phyloP scores from a whole-genome alignment of 805 yeast genomes.

The Diddensiella santjacobensis region DNA sequence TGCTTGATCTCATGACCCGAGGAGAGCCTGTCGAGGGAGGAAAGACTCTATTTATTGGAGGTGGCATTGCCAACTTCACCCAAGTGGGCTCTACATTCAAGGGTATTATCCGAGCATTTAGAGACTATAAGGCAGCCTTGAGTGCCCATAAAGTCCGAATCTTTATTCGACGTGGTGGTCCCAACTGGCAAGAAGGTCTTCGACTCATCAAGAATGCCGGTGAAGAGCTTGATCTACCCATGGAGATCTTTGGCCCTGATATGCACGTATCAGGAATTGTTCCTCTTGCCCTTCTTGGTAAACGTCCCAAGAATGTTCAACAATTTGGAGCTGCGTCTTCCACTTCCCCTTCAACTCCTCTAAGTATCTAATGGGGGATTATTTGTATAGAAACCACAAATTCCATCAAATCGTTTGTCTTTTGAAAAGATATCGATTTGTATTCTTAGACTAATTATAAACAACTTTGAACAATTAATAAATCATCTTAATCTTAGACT shows the following conservation, averaged over 20 bases:
- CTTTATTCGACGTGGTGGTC: conserved; percentile 46
- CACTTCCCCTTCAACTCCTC: conserved; percentile 29
- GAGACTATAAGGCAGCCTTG: conserved; percentile 37
- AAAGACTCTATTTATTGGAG: conserved; percentile 44
- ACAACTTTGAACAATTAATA: no score
- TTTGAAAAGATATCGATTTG: background rate
- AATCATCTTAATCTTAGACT: no score
- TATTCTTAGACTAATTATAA: background rate
- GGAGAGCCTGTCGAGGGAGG: conserved; percentile 39
- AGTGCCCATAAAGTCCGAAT: conserved; percentile 40
- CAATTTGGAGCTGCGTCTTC: conserved; percentile 38
- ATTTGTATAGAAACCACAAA: no score
- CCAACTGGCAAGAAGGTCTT: conserved; percentile 48
- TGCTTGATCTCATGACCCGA: conserved; percentile 44
- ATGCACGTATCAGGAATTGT: conserved; percentile 48
- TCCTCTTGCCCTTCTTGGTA: conserved; percentile 40
- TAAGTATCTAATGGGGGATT: conserved; percentile 19
- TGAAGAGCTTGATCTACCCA: conserved; percentile 42
- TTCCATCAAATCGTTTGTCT: background rate
- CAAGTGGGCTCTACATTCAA: conserved; percentile 47
- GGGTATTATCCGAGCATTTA: conserved; percentile 48
- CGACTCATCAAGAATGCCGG: conserved; percentile 42
- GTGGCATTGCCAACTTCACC: conserved; percentile 47
- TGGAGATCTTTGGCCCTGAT: conserved; percentile 50
- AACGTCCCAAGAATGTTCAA: conserved; percentile 38